Percentiles rank a stretch among this genome's conserved stretches.
Evolutionary conservation across 768 basidiomycete genomes (phyloP).

Genomic region (Hericium coralloides): DNA sequence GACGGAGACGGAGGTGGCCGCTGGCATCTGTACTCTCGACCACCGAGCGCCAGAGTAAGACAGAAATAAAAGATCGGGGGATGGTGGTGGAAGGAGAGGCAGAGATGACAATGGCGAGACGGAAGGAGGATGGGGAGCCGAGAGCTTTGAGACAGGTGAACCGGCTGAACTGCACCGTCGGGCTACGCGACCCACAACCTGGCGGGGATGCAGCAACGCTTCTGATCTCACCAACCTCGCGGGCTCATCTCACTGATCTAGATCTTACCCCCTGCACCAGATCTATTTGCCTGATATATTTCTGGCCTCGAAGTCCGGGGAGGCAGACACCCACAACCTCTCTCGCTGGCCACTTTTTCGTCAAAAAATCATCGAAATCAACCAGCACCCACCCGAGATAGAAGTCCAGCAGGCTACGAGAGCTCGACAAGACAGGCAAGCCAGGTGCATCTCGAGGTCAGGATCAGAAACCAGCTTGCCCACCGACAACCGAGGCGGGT

Average conservation of each 20-base stretch:
- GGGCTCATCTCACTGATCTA: background rate
- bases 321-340: background rate
- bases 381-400: background rate
- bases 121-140: background rate
- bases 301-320: too few relatives aligned
- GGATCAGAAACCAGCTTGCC: background rate
- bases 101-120: too few relatives aligned
- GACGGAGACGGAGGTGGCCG: background rate
- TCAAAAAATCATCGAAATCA: background rate
- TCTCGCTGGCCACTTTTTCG: background rate
- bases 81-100: background rate
- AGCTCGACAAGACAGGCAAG: background rate
- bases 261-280: too few relatives aligned
- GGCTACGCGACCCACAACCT: background rate
- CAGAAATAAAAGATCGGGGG: background rate
- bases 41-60: too few relatives aligned
- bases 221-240: background rate
- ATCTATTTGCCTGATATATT: too few relatives aligned
- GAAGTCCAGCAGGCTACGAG: background rate
- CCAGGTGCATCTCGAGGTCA: background rate
- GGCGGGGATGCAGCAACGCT: background rate
- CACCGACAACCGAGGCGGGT: background rate
- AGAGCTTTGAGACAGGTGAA: background rate
- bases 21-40: background rate
- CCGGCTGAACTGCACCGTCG: background rate